Percentiles rank a stretch among this genome's conserved stretches.
Conservation (phyloP, 2,329 filamentous ascomycete genomes). For the Madurella mycetomatis region DNA sequence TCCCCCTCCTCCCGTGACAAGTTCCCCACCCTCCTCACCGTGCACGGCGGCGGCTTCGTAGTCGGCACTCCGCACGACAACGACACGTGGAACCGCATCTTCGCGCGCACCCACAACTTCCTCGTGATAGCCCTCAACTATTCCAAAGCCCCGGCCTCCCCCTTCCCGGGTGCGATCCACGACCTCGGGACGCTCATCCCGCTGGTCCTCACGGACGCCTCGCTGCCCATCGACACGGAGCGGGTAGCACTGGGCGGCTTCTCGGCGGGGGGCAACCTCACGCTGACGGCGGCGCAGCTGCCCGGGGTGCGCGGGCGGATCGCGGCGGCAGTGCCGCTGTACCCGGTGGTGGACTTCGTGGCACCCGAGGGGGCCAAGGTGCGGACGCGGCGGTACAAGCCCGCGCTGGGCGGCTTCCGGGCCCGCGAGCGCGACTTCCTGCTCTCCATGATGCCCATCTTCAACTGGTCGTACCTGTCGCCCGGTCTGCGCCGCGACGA, state of each 20-base stretch:
- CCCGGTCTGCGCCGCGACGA: conserved; percentile 33
- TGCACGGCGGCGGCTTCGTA: conserved; percentile 50
- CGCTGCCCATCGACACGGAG: conserved; percentile 42
- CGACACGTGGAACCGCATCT: conserved; percentile 43
- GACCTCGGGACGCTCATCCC: conserved; percentile 43
- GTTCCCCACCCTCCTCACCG: conserved; percentile 43
- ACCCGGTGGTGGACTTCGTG: conserved; percentile 41
- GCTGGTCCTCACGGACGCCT: conserved; percentile 39
- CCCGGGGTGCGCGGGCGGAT: conserved; percentile 31
- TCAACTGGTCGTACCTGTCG: conserved; percentile 41
- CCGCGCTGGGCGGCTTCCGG: conserved; percentile 29
- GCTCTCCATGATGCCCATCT: conserved; percentile 28
- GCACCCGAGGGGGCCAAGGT: conserved; percentile 30
- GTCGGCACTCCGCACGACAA: conserved; percentile 41
- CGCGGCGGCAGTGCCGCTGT: conserved; percentile 39
- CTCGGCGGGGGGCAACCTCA: conserved; percentile 48
- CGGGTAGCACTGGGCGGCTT: conserved; percentile 44
- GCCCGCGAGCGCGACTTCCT: conserved; percentile 27
- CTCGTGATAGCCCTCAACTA: conserved; percentile 48
- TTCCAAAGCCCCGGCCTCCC: conserved; percentile 40
- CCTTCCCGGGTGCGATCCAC: conserved; percentile 42
- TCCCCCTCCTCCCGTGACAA: conserved; percentile 24
- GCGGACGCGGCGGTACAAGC: conserved; percentile 35
- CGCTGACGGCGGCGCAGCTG: conserved; percentile 39
- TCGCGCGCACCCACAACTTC: conserved; percentile 37